Evolutionary conservation across 2,329 filamentous ascomycete species (phyloP).

Genomic region (Aureobasidium subglaciale): DNA sequence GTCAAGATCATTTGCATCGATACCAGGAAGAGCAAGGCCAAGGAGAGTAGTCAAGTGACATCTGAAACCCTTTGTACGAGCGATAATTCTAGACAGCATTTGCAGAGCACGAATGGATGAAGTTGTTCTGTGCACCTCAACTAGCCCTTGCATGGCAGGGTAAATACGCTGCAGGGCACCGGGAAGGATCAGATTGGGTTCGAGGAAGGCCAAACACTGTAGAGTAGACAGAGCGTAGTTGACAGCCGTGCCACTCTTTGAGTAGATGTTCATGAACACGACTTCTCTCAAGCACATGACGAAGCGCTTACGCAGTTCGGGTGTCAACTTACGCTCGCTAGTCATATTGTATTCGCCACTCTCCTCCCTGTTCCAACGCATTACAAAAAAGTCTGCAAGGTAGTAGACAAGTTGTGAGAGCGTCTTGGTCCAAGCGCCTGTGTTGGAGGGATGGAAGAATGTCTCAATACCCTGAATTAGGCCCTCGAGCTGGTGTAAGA

Average conservation of each 20-base stretch:
- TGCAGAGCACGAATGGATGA: conserved; percentile 88
- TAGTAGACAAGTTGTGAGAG: conserved; percentile 88
- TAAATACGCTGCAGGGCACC: conserved; percentile 94
- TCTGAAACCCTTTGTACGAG: conserved; percentile 87
- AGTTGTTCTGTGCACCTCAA: conserved; percentile 93
- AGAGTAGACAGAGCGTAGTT: conserved; percentile 86
- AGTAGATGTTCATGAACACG: conserved; percentile 96
- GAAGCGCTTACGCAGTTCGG: conserved; percentile 78
- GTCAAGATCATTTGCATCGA: conserved; percentile 94
- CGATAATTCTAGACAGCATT: conserved; percentile 85
- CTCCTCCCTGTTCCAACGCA: conserved; percentile 93
- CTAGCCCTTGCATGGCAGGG: conserved; percentile 88
- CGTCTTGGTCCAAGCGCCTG: conserved; percentile 83
- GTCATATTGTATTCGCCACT: conserved; percentile 87
- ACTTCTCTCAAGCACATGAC: conserved; percentile 85
- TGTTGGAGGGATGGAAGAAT: conserved; percentile 97
- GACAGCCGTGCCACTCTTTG: conserved; percentile 86
- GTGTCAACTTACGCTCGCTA: conserved; percentile 67
- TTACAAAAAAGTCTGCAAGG: conserved; percentile 90
- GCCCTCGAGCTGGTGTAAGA: conserved; percentile 78
- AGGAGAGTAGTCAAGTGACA: conserved; percentile 92
- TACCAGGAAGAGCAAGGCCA: conserved; percentile 87
- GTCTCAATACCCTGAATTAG: conserved; percentile 93
- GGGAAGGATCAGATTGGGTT: conserved; percentile 84
- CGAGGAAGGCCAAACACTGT: conserved; percentile 81